Evolutionary conservation across 2,329 filamentous ascomycete species (phyloP), one percentile per base, ranked within the genome.

Genomic region (Aspergillus cejpii): DNA sequence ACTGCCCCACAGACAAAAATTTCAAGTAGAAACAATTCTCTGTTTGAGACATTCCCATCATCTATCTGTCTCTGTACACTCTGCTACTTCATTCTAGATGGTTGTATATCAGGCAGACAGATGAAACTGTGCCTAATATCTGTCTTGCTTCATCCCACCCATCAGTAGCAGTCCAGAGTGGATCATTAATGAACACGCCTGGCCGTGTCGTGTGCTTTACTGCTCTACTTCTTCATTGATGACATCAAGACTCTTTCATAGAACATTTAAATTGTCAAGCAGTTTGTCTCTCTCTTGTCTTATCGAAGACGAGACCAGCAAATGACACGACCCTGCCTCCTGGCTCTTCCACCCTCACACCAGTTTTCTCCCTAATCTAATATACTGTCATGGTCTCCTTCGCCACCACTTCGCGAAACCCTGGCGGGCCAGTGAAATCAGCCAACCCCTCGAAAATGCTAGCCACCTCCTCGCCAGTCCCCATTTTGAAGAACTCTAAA

Each of bases 401-500:
- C 50, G 56, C 58, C 52, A 58, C 61, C 37, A 44, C 56, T 31
- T 55, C 56, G 44, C 55, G 47, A 50, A 57, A 50, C 54, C 41
- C 55, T 55, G 56, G 55, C 43, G 54, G 57, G 45, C 55, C 56
- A 41, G 41, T 54, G 45, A 56, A 53, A 44, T 54, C 53, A 31
- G 39, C 48, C 39, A 50, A 55, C 42, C 50, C 51, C 36, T 55
- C 59, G 40, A 65, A 60, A 50, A 66, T 65, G 64, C 50, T 59
- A 11, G 49, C 53, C 21, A 47, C 57, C 15, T 61, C 64, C 3
- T 61, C 61, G 21, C 61, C 62, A 38, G 56, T 60, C 24, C 62
- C 66, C 23, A 69, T 67, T 31, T 51, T 67, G 34, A 69, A 69
- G 47, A 58, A 57, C 24, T 58, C 65, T 27, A 68, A 67, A 38